Percentiles rank a stretch among this genome's conserved stretches.
These are phyloP conservation scores for Theobroma cacao DNA, from an alignment of 345 rosid genomes.

Conservation along the genomic window DNA sequence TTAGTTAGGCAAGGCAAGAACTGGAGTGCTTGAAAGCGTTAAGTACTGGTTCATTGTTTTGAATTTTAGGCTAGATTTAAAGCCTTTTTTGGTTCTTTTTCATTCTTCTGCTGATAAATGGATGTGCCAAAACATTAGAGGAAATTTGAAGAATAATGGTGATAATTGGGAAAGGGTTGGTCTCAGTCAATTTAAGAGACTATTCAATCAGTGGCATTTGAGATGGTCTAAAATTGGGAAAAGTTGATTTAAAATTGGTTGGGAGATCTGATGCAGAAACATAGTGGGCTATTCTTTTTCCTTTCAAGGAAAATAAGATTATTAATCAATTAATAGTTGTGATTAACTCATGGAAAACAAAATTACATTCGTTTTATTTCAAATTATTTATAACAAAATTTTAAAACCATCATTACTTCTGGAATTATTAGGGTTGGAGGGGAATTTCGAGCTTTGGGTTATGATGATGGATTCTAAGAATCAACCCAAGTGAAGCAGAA, in stretches of 20 bases:
- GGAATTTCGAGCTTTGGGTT: background rate
- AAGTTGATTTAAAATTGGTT: background rate
- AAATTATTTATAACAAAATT: background rate
- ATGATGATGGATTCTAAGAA: background rate
- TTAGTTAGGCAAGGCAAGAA: background rate
- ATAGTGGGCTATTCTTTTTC: background rate
- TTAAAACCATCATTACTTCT: background rate
- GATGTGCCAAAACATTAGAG: background rate
- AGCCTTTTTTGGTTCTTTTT: background rate
- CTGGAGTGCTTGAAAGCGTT: background rate
- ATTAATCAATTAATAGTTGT: background rate
- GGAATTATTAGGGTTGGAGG: background rate
- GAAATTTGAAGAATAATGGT: background rate
- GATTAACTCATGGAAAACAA: background rate
- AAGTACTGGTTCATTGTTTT: too few relatives aligned
- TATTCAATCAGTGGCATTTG: background rate
- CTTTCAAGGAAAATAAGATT: background rate
- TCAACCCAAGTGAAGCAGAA: background rate
- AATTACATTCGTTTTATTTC: background rate
- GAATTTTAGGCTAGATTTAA: background rate
- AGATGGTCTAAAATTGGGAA: background rate
- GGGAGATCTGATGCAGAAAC: background rate
- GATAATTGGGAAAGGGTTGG: background rate
- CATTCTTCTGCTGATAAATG: background rate
- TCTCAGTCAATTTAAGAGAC: background rate